A percentile compares a stretch with the other conserved stretches of the same genome.
Evolutionary conservation across 176 grass and related monocot genomes (phyloP).

Genomic region (Triticum timopheevii): DNA sequence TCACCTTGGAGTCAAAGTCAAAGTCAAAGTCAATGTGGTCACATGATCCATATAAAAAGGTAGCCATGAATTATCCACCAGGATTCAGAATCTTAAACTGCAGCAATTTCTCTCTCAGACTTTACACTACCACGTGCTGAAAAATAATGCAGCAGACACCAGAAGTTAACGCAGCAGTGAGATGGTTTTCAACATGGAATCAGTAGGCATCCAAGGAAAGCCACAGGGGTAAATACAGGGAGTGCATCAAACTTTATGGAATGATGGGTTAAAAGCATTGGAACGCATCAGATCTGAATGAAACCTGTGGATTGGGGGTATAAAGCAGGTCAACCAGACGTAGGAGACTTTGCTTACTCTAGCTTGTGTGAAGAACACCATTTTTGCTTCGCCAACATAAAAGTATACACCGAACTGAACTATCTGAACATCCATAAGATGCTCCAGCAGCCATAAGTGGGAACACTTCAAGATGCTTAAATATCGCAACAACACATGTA

Average conservation of each 20-base stretch:
- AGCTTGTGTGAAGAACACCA: neutral
- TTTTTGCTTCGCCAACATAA: neutral
- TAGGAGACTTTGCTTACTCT: conserved; percentile 18
- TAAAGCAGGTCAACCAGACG: conserved; percentile 26
- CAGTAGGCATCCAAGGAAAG: neutral
- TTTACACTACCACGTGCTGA: neutral
- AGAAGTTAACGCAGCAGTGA: neutral
- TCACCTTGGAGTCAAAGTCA: neutral
- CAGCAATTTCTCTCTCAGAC: neutral
- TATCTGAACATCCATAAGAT: conserved; percentile 29
- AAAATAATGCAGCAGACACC: conserved; percentile 1
- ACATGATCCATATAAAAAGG: neutral
- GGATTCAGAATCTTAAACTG: neutral
- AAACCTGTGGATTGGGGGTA: conserved; percentile 4
- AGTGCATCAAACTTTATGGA: neutral
- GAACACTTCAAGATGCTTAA: conserved; percentile 21
- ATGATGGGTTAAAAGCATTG: neutral
- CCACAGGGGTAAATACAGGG: neutral
- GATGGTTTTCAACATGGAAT: neutral
- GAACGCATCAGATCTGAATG: neutral
- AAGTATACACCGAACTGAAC: neutral
- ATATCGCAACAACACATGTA: neutral
- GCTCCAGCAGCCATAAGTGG: conserved; percentile 8
- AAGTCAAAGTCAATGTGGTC: conserved; percentile 36
- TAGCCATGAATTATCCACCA: conserved; percentile 19